phyloP scores from a whole-genome alignment of 2,329 filamentous ascomycete species.

The Calonectria henricotiae region DNA sequence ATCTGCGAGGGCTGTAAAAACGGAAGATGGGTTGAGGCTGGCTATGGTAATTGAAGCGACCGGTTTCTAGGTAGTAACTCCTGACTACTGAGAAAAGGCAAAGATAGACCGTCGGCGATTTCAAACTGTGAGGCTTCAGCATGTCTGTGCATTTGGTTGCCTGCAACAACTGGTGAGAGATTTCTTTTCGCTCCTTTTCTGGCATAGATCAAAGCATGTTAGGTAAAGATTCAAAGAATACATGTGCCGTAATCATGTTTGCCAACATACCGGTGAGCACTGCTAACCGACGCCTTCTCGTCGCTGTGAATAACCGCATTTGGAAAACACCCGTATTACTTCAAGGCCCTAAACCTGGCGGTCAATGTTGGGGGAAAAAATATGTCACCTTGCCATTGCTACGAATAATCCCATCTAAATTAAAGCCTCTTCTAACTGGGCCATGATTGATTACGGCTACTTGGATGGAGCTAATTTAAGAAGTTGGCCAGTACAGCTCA shows the following conservation, averaged over 20 bases:
- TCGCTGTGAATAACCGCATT: not conserved
- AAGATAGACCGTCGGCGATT: not conserved
- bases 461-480: too few relatives aligned
- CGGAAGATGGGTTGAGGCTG: not conserved
- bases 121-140: not conserved
- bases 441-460: too few relatives aligned
- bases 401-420: too few relatives aligned
- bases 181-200: constrained; percentile 1
- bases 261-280: not conserved
- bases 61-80: not conserved
- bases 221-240: not conserved
- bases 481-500: too few relatives aligned
- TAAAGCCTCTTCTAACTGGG: too few relatives aligned
- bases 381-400: too few relatives aligned
- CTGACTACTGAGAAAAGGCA: not conserved
- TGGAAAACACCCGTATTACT: not conserved
- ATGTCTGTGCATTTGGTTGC: not conserved
- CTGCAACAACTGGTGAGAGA: not conserved
- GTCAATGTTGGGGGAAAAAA: too few relatives aligned
- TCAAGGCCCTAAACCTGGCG: not conserved
- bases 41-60: not conserved
- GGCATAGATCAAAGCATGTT: not conserved
- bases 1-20: constrained; percentile 9
- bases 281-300: constrained; percentile 4
- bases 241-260: too few relatives aligned